A percentile compares a stretch with the other conserved stretches of the same genome.
Conservation (phyloP, 805 yeast genomes). For the Groenewaldozyma tartarivorans region DNA sequence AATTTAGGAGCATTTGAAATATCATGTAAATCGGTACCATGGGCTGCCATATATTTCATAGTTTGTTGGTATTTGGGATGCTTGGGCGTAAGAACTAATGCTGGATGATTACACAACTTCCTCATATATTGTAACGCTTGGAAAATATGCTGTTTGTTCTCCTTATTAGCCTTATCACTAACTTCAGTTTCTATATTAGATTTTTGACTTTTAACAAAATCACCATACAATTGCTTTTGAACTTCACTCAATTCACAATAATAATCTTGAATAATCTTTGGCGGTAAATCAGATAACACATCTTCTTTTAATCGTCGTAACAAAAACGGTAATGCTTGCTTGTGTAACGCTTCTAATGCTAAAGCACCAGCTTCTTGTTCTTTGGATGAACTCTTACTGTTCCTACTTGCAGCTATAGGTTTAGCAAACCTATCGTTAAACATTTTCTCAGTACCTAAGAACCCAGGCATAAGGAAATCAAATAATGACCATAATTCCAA, state of each 20-base stretch:
- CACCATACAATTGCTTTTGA: slow-evolving; percentile 79
- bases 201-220: slow-evolving; percentile 82
- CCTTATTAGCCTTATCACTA: slow-evolving; percentile 27
- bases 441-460: slow-evolving; percentile 85
- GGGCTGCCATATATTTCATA: slow-evolving; percentile 46
- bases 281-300: slow-evolving; percentile 91
- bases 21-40: slow-evolving; percentile 54
- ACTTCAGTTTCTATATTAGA: slow-evolving; percentile 41
- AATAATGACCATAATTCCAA: slow-evolving; percentile 95
- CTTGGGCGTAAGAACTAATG: slow-evolving; percentile 68
- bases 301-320: slow-evolving; percentile 92
- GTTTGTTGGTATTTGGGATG: slow-evolving; percentile 78
- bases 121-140: slow-evolving; percentile 97
- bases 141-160: slow-evolving; percentile 82
- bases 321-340: slow-evolving; percentile 94
- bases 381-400: slow-evolving; percentile 77
- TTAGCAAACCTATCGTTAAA: slow-evolving; percentile 96
- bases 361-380: slow-evolving; percentile 97
- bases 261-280: slow-evolving; percentile 96
- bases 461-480: slow-evolving; percentile 98
- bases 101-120: slow-evolving; percentile 93
- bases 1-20: slow-evolving; percentile 87
- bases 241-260: slow-evolving; percentile 91
- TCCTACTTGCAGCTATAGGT: slow-evolving; percentile 91
- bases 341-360: slow-evolving; percentile 91